Evolutionary conservation across 345 rosid genomes (phyloP).

Genomic region (Arabidopsis suecica): DNA sequence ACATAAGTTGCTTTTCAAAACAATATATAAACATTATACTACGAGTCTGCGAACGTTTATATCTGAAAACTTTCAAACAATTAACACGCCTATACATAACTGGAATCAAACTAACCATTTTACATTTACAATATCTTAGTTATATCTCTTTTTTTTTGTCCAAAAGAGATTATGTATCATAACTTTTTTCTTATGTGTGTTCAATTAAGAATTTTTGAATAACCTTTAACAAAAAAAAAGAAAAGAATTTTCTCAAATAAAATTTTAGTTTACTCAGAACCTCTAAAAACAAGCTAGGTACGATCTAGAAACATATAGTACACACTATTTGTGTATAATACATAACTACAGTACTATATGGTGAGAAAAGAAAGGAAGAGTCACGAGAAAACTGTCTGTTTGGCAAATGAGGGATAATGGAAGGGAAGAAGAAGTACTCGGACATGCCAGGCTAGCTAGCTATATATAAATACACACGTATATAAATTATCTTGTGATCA

Average conservation of each 20-base stretch:
- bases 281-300: not conserved
- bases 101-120: not conserved
- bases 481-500: conserved; percentile 30
- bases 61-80: not conserved
- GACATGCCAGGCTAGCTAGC: conserved; percentile 15
- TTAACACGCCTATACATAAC: not conserved
- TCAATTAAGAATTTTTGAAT: not conserved
- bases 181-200: not conserved
- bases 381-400: conserved; percentile 41
- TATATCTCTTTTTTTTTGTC: not conserved
- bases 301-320: conserved; percentile 24
- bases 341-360: conserved; percentile 20
- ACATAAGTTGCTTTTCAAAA: not conserved
- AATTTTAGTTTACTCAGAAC: no score
- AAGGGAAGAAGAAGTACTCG: conserved; percentile 29
- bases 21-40: not conserved
- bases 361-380: conserved; percentile 31
- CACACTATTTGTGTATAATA: not conserved
- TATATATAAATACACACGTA: not conserved
- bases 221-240: no score
- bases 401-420: not conserved
- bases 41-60: not conserved
- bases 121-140: not conserved
- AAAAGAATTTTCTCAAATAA: no score
- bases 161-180: not conserved